Conservation (phyloP, 163 green algal genomes). For the Scenedesmus sp. region DNA sequence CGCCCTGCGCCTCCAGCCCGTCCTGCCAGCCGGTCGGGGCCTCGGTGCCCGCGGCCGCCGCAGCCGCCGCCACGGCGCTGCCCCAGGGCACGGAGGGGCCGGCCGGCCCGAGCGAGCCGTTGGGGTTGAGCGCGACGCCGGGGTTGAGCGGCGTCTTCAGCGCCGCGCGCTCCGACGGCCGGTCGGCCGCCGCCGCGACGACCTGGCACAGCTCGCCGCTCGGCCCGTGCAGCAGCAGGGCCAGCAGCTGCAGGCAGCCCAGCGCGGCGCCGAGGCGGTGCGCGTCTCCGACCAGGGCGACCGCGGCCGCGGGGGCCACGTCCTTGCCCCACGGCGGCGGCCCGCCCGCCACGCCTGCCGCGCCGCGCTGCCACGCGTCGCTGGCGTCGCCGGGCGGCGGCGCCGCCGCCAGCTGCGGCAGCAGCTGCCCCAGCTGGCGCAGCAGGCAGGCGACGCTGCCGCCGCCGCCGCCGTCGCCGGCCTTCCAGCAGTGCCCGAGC, state of each 20-base stretch:
- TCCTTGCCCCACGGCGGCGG: conserved; percentile 10
- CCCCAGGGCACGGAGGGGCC: not conserved
- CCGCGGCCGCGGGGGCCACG: not conserved
- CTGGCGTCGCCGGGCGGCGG: not conserved
- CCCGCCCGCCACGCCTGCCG: conserved; percentile 18
- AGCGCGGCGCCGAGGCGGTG: not conserved
- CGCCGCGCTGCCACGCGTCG: not conserved
- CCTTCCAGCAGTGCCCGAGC: conserved; percentile 3
- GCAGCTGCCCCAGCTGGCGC: conserved; percentile 13
- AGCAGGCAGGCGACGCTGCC: conserved; percentile 12
- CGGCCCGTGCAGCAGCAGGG: conserved; percentile 21
- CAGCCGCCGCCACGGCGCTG: not conserved
- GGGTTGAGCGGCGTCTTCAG: conserved; percentile 1
- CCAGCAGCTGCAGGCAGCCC: conserved; percentile 10
- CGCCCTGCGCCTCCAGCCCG: not conserved
- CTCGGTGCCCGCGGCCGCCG: not conserved
- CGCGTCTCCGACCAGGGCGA: not conserved
- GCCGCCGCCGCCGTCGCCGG: conserved; percentile 18
- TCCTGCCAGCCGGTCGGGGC: not conserved
- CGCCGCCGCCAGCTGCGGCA: conserved; percentile 6
- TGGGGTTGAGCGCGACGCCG: conserved; percentile 2
- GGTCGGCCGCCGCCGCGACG: conserved; percentile 10
- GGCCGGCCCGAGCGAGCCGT: not conserved
- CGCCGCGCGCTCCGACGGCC: not conserved
- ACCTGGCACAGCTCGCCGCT: not conserved